These are phyloP conservation scores for Proliferodiscus dingleyae DNA, from an alignment of 2,329 filamentous ascomycete genomes.

Conservation along the genomic window DNA sequence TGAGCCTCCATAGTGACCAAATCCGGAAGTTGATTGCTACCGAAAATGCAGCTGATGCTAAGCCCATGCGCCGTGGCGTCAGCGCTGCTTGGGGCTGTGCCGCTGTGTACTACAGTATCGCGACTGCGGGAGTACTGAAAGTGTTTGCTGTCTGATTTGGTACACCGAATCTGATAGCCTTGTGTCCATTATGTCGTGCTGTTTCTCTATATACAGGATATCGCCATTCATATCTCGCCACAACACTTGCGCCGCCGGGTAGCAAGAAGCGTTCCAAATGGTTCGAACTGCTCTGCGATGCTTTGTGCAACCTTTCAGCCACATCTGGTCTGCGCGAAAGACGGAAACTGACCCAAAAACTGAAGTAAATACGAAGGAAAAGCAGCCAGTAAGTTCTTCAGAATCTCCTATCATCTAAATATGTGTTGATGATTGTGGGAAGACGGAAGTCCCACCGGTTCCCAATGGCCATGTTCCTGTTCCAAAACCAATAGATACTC, in stretches of 20 bases:
- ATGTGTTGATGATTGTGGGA: background rate
- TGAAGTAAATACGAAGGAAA: background rate
- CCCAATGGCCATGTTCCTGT: background rate
- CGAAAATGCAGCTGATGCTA: background rate
- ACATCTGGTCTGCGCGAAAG: background rate
- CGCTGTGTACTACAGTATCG: slow-evolving; percentile 1
- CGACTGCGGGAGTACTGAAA: background rate
- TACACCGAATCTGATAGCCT: slow-evolving; percentile 1
- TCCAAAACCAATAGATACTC: background rate
- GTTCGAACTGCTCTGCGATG: background rate
- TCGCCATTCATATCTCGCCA: slow-evolving; percentile 1
- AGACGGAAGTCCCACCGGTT: background rate
- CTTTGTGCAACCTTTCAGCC: background rate
- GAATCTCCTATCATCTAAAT: background rate
- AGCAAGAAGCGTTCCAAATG: background rate
- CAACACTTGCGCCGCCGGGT: slow-evolving; percentile 1
- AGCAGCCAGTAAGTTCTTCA: background rate
- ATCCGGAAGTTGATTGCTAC: background rate
- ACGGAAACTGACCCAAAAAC: background rate
- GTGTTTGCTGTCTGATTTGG: background rate
- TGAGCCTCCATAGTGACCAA: background rate
- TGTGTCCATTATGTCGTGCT: background rate
- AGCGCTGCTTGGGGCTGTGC: slow-evolving; percentile 2
- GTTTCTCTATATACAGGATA: slow-evolving; percentile 4
- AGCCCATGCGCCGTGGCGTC: background rate